These are phyloP conservation scores for Anthracocystis walkeri DNA, from an alignment of 1,284 basidiomycete species.

Conservation along the genomic window DNA sequence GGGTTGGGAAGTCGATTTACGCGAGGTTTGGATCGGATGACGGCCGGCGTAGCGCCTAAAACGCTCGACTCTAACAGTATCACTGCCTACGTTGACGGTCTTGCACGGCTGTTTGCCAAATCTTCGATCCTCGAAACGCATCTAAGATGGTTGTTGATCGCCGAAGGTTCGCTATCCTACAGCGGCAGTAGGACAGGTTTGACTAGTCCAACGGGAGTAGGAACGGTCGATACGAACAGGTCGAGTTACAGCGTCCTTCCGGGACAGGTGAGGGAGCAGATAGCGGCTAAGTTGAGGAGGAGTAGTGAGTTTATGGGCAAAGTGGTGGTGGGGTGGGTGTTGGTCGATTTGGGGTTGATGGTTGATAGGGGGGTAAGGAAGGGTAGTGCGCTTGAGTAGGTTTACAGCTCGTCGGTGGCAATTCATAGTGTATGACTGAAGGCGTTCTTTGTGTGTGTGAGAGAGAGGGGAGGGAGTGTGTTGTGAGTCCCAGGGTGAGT, in stretches of 20 bases:
- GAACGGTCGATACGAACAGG: slow-evolving; percentile 7
- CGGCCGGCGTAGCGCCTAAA: slow-evolving; percentile 14
- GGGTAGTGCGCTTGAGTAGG: neutral
- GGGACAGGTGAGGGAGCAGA: slow-evolving; percentile 75
- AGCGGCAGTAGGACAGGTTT: too few species aligned
- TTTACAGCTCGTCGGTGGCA: too few species aligned
- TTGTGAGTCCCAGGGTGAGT: too few species aligned
- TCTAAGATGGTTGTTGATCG: slow-evolving; percentile 11
- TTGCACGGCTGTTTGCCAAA: slow-evolving; percentile 1
- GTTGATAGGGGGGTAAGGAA: slow-evolving; percentile 79
- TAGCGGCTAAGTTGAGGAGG: slow-evolving; percentile 81
- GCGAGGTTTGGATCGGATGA: slow-evolving; percentile 29
- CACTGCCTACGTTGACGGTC: slow-evolving; percentile 12
- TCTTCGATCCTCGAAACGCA: slow-evolving; percentile 4
- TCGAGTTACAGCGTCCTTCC: slow-evolving; percentile 35
- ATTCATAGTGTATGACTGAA: too few species aligned
- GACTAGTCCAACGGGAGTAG: slow-evolving; percentile 14
- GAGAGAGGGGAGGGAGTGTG: too few species aligned
- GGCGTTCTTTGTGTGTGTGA: too few species aligned
- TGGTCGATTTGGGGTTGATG: slow-evolving; percentile 77
- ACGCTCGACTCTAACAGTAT: slow-evolving; percentile 4
- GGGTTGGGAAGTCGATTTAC: slow-evolving; percentile 27
- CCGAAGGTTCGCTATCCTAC: slow-evolving; percentile 2
- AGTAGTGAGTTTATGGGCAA: slow-evolving; percentile 90
- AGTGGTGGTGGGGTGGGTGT: slow-evolving; percentile 89